Evolutionary conservation across 257 asterid genomes (phyloP).

Genomic region (Catharanthus roseus): DNA sequence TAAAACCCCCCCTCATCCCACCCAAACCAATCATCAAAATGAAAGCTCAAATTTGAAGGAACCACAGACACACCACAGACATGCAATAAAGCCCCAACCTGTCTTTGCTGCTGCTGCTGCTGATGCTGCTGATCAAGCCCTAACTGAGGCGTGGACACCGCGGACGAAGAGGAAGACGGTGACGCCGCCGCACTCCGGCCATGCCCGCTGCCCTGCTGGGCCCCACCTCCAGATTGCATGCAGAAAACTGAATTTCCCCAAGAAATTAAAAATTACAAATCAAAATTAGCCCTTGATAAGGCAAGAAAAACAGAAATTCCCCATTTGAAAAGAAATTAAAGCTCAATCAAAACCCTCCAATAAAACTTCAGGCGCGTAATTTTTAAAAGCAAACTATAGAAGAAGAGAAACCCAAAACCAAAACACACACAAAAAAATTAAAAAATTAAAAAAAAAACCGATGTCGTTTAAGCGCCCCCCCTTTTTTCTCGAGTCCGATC

Average conservation of each 20-base stretch:
- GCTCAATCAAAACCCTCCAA: slow-evolving; percentile 17
- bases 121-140: slow-evolving; percentile 87
- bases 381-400: background rate
- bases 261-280: background rate
- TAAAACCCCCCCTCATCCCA: too few relatives aligned
- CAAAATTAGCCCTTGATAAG: background rate
- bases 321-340: slow-evolving; percentile 12
- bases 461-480: slow-evolving; percentile 22
- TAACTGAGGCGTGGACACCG: slow-evolving; percentile 46
- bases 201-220: slow-evolving; percentile 84
- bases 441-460: slow-evolving; percentile 27
- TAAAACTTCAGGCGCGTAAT: slow-evolving; percentile 15
- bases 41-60: background rate
- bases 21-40: background rate
- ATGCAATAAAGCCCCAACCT: slow-evolving; percentile 43
- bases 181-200: slow-evolving; percentile 82
- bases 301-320: background rate
- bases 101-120: slow-evolving; percentile 50
- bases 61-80: background rate
- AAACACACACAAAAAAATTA: too few relatives aligned
- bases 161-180: slow-evolving; percentile 90
- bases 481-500: slow-evolving; percentile 35
- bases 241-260: slow-evolving; percentile 13
- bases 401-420: background rate
- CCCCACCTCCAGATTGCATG: slow-evolving; percentile 96